Base-by-base conservation (phyloP, 345 rosid species). In the Acer yangbiense region DNA sequence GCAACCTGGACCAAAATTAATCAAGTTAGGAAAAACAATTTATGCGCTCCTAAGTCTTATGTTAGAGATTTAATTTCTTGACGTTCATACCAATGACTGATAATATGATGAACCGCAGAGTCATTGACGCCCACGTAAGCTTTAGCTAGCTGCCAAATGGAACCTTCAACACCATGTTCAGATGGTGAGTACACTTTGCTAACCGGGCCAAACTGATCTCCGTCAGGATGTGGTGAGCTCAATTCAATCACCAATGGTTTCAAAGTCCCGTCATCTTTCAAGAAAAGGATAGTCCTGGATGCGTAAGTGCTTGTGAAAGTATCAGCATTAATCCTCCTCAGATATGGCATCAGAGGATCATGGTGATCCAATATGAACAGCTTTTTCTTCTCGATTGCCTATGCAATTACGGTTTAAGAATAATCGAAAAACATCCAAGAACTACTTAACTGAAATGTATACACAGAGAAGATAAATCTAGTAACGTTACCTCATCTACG, bases 111-210 rank as follows among this genome's bases (percentile, higher is more conserved):
- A 74, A 80, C 73, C 55, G 97, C 97, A 1, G 99, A 92, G 82
- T 95, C 99, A 69, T 90, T 88, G 50, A 92, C 97, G 11, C 86
- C 87, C 0, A 89, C 99, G 64, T 90, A 95, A 80, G 99, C 98
- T 80, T 93, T 95, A 7, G 99, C 97, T 29, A 95, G 83, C 74
- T 87, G 88, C 99, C 99, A 95, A 52, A 91, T 74, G 17, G 93
- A 80, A 72, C 84, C 90, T 74, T 87, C 78, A 16, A 85, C 85
- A 0, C 93, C 94, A 75, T 85, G 77, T 81, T 88, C 90, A 60
- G 94, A 87, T 10, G 97, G 96, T 0, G 87, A 88, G 78, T 77
- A 87, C 0, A 94, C 94, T 78, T 88, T 80, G 85, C 88, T 91
- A 43, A 83, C 73, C 18, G 84, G 86, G 68, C 97, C 98, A 35